Base-by-base conservation (phyloP, 257 asterid species). In the Paraleonurus japonicus region DNA sequence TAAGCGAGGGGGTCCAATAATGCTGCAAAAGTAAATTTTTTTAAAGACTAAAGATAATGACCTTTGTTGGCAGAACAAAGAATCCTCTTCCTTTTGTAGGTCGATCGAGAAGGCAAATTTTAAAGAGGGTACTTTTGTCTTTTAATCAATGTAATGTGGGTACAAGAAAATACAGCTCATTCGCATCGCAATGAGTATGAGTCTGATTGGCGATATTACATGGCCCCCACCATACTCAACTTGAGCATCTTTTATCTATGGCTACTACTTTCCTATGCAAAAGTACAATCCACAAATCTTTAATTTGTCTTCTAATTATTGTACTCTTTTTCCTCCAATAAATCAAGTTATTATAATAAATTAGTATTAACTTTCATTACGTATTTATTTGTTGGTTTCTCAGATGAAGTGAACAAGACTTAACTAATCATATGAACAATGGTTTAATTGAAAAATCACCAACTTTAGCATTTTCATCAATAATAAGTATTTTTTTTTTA, bases 101-200 rank as follows among this genome's bases (percentile, higher is more conserved):
- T 54, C 26, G 33, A 35, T 54, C 26, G 33, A 35, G 23, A 4
- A 20, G 61, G 48, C 7, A 27, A 16, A 16, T 53, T 17, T 2
- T 1, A 23, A 23, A 23, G 22, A 26, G 47, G 76, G 11, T 64
- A 39, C 43, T 37, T 64, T 70, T 39, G 80, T 70, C 73, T 20
- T 62, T 51, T 50, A 4, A 2, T 0, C 11, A 13, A 28, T n/a
- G 35, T n/a, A 13, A 28, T n/a, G 35, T 15, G 10, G 19, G 43
- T n/a, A 50, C 70, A 47, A 60, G 58, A 76, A 26, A 69, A 51
- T 62, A 69, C 80, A 76, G 76, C 76, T 70, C 76, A 62, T 37
- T 37, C 30, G 51, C 12, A 50, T 6, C n/a, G n/a, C n/a, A n/a
- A n/a, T n/a, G n/a, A n/a, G 32, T 39, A 35, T 17, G 17, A 28